These are phyloP conservation scores for Tylopilus balloui DNA, from an alignment of 768 basidiomycete species.

Conservation along the genomic window DNA sequence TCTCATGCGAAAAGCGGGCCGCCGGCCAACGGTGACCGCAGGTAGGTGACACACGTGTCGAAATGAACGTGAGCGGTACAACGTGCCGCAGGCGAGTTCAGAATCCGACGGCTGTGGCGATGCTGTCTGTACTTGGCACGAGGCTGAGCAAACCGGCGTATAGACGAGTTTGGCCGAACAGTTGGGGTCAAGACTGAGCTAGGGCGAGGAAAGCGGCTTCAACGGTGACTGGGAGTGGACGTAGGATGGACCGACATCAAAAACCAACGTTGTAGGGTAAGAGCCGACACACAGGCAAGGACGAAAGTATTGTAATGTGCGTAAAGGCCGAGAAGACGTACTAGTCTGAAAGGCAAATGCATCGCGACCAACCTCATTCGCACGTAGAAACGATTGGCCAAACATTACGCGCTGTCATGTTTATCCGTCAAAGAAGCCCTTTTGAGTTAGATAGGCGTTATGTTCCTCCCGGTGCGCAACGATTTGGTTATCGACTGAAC, in stretches of 20 bases:
- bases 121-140: background rate
- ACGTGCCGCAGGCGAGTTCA: background rate
- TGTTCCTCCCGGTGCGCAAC: slow-evolving; percentile 46
- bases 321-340: background rate
- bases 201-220: background rate
- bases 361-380: background rate
- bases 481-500: slow-evolving; percentile 45
- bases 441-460: slow-evolving; percentile 37
- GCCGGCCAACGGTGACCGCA: background rate
- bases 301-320: background rate
- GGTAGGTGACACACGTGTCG: background rate
- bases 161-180: background rate
- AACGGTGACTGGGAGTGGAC: background rate
- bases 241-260: background rate
- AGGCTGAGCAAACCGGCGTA: background rate
- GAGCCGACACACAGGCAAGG: background rate
- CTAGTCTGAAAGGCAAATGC: background rate
- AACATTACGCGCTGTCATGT: background rate
- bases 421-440: slow-evolving; percentile 39
- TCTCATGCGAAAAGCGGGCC: background rate
- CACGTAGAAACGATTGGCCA: background rate
- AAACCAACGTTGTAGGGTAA: background rate
- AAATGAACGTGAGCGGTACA: background rate
- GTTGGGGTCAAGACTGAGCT: too few species aligned
- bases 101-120: background rate